Conservation (phyloP, 1,284 basidiomycete species). For the Puccinia coronata region DNA sequence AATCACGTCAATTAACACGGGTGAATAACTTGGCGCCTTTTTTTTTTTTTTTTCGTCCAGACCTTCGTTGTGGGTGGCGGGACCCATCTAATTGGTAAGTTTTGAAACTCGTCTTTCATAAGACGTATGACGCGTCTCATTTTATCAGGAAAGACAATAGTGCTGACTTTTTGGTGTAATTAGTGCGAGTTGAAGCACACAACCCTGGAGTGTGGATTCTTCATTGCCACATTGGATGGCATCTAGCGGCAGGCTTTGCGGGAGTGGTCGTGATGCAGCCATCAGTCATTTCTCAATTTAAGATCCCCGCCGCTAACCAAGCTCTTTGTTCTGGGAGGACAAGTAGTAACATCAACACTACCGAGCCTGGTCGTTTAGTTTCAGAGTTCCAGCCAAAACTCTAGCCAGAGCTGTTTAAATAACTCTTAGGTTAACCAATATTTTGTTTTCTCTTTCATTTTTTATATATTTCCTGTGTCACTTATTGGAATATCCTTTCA, state of each 20-base stretch:
- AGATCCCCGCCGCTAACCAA: conserved; percentile 52
- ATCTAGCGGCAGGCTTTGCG: conserved; percentile 54
- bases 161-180: too few species aligned
- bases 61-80: conserved; percentile 46
- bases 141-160: too few species aligned
- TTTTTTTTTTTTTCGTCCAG: conserved; percentile 17
- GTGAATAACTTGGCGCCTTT: background rate
- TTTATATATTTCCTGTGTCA: too few species aligned
- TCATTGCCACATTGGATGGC: conserved; percentile 55
- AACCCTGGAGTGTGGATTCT: conserved; percentile 50
- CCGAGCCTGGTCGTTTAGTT: conserved; percentile 37
- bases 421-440: too few species aligned
- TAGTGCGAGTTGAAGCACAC: conserved; percentile 38
- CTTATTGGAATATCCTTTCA: too few species aligned
- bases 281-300: conserved; percentile 51
- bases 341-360: conserved; percentile 30
- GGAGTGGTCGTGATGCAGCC: conserved; percentile 55
- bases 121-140: background rate
- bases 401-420: too few species aligned
- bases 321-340: conserved; percentile 51
- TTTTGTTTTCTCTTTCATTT: too few species aligned
- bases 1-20: background rate
- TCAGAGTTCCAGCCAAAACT: too few species aligned
- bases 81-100: conserved; percentile 40
- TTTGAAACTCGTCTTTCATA: background rate